Evolutionary conservation across 1,284 basidiomycete genomes (phyloP).

Genomic region (Prillingera fragicola): DNA sequence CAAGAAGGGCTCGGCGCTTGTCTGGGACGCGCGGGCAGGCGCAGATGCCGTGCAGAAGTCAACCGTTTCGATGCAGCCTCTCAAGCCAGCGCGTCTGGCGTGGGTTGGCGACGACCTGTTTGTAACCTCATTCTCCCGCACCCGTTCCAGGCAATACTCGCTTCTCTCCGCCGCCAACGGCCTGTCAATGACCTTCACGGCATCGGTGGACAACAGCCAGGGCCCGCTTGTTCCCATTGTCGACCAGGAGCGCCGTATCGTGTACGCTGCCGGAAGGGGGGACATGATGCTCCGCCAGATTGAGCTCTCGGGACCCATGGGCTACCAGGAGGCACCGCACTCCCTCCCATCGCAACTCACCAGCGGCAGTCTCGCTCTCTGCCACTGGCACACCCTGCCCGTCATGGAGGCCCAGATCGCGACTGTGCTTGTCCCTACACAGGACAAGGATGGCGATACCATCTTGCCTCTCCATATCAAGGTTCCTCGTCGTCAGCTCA

Average conservation of each 20-base stretch:
- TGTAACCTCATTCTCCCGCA: conserved; percentile 46
- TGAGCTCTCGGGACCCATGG: conserved; percentile 41
- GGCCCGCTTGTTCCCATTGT: conserved; percentile 43
- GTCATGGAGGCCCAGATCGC: conserved; percentile 51
- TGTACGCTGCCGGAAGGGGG: conserved; percentile 46
- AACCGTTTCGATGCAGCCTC: conserved; percentile 30
- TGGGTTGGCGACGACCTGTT: conserved; percentile 43
- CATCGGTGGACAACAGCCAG: conserved; percentile 46
- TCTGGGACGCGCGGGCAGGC: conserved; percentile 42
- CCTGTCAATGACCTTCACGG: conserved; percentile 29
- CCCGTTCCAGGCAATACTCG: conserved; percentile 32
- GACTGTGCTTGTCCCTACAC: conserved; percentile 39
- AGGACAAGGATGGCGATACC: conserved; percentile 42
- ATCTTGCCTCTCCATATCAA: conserved; percentile 45
- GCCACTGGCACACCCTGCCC: conserved; percentile 36
- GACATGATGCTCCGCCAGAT: conserved; percentile 49
- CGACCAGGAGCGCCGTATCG: conserved; percentile 45
- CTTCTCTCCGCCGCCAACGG: conserved; percentile 28
- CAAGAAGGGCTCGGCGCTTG: conserved; percentile 38
- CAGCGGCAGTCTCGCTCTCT: conserved; percentile 37
- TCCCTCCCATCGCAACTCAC: conserved; percentile 36
- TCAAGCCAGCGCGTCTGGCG: conserved; percentile 40
- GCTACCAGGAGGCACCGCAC: conserved; percentile 41
- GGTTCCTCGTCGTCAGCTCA: conserved; percentile 48
- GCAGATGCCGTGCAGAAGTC: conserved; percentile 16